A percentile compares a stretch with the other conserved stretches of the same genome.
Evolutionary conservation across 2,329 filamentous ascomycete species (phyloP).

Genomic region (Aspergillus sp.): DNA sequence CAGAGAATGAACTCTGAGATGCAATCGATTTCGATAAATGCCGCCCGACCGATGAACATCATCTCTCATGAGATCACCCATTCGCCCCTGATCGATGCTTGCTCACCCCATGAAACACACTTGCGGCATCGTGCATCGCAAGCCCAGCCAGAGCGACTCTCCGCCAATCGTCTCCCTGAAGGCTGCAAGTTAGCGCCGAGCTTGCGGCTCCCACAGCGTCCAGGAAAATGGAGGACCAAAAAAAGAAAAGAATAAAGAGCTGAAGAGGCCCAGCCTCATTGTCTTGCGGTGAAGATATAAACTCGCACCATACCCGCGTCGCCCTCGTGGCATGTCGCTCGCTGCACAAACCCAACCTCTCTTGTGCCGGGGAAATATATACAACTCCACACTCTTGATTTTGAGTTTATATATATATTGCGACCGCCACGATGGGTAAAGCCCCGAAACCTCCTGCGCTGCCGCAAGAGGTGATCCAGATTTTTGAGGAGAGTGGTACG

Average conservation of each 20-base stretch:
- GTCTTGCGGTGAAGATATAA: not conserved
- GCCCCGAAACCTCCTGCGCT: not conserved
- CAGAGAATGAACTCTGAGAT: no score
- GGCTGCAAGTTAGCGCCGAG: not conserved
- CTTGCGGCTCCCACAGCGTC: not conserved
- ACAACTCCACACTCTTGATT: not conserved
- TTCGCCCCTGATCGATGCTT: no score
- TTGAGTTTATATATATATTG: not conserved
- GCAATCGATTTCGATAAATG: no score
- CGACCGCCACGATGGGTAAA: not conserved
- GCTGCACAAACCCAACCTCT: not conserved
- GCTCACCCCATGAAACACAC: not conserved
- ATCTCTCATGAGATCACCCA: no score
- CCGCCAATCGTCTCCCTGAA: not conserved
- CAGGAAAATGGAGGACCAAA: not conserved
- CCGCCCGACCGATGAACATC: no score
- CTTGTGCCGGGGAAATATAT: not conserved
- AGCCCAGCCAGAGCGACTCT: not conserved
- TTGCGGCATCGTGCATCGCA: not conserved
- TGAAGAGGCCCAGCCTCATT: not conserved
- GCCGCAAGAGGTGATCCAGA: not conserved
- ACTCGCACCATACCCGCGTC: not conserved
- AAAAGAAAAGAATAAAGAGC: not conserved
- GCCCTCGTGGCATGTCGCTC: not conserved
- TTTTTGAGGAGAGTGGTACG: conserved; percentile 4